Evolutionary conservation across 2,329 filamentous ascomycete species (phyloP), one percentile per base, ranked within the genome.

Genomic region (Penicillium sp.): DNA sequence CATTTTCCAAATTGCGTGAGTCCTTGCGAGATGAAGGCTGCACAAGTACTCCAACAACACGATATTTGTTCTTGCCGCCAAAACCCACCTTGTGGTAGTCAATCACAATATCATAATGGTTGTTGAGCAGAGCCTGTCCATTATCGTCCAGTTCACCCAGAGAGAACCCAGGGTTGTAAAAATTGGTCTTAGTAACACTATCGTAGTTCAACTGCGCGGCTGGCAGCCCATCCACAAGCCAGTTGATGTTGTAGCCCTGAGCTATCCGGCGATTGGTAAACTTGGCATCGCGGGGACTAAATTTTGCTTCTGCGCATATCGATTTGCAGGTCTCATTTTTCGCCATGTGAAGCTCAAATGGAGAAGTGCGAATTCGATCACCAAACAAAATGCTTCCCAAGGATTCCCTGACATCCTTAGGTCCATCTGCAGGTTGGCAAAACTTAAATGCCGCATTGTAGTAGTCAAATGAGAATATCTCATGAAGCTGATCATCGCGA

Each of bases 351-450:
- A 97, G 79, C 69, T 96, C 85, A 69, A 96, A 96, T 0, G 93
- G 90, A 34, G 93, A 97, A n/a, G 91, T 96, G 77, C 91, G 91
- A 77, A 99, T 99, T 53, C 94, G 85, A 76, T 99, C 94, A 63
- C 94, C 94, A 66, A 99, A 99, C 47, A 99, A 76, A 70, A 99
- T 99, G 79, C 93, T 97, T 23, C 94, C 94, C 60, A 99, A 75
- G 61, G 90, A 94, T 76, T 97, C 94, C 38, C 90, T 87, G 19
- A 96, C 85, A 77, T 89, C 83, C 70, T 92, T 74, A 8, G 91
- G 86, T 2, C 90, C 90, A 57, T 81, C 86, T 52, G 88, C 78
- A 2, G 93, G 94, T 64, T 83, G 78, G 75, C 94, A 99, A 79
- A 97, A 96, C 69, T 89, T 86, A 75, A 99, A 96, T 3, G 83